A percentile compares a stretch with the other conserved stretches of the same genome.
Conservation (phyloP, 306 rosid species). For the Styphnolobium japonicum region DNA sequence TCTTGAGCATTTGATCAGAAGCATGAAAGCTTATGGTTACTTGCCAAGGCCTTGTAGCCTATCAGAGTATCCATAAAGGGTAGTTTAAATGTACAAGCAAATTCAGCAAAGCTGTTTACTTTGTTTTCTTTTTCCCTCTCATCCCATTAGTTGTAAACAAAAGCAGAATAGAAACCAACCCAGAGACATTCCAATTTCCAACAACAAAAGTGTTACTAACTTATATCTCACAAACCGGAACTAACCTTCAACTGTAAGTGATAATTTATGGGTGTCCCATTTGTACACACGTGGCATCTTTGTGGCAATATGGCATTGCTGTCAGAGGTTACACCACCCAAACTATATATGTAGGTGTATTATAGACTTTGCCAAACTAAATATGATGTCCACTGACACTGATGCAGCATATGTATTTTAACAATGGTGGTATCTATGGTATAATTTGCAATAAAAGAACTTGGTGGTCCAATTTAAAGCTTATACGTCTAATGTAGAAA, state of each 20-base stretch:
- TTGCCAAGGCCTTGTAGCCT: slow-evolving; percentile 15
- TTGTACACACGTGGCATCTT: too few relatives aligned
- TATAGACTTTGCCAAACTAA: too few relatives aligned
- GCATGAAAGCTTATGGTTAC: slow-evolving; percentile 25
- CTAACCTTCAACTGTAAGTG: neutral
- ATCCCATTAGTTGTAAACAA: neutral
- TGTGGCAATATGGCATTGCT: too few relatives aligned
- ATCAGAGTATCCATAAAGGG: slow-evolving; percentile 4
- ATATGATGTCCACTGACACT: too few relatives aligned
- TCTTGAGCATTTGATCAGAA: slow-evolving; percentile 32
- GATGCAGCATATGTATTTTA: too few relatives aligned
- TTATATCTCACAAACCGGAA: neutral
- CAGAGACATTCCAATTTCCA: neutral
- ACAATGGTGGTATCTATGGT: too few relatives aligned
- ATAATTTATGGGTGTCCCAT: too few relatives aligned
- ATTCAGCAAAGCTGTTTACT: neutral
- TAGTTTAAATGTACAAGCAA: neutral
- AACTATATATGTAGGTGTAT: too few relatives aligned
- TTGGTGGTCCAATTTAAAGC: too few relatives aligned
- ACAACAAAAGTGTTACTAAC: neutral
- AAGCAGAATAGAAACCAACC: neutral
- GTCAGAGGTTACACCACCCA: too few relatives aligned
- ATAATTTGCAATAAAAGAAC: too few relatives aligned
- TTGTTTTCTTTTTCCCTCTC: neutral
- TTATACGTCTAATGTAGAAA: too few relatives aligned